Evolutionary conservation across 78 protist species (phyloP), one percentile per base, ranked within the genome.

Genomic region (Andalucia godoyi): DNA sequence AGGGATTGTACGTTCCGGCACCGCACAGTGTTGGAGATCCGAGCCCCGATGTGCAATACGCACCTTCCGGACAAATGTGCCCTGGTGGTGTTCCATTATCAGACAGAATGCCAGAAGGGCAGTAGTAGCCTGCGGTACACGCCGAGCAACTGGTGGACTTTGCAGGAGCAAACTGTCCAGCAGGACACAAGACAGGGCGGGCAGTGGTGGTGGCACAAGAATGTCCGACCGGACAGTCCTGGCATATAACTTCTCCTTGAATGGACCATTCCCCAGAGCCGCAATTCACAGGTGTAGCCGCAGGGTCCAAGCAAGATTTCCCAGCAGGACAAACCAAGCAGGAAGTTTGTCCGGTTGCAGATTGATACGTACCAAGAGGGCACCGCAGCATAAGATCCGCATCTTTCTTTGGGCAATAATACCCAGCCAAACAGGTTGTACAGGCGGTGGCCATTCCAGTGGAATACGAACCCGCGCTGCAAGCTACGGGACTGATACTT

Each of bases 1-100:
- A n/a, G n/a, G 61, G 40, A 4, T 25, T 52, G 57, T 52, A 45
- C 17, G 49, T 45, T 45, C 49, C 49, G 49, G 49, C 49, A 45
- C 27, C 27, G 49, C 49, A 45, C 17, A 17, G 49, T 45, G n/a
- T n/a, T n/a, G n/a, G n/a, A n/a, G n/a, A n/a, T n/a, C n/a, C n/a
- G n/a, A n/a, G n/a, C 23, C 66, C 69, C 27, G 39, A 37, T 21
- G 0, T 12, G 50, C 80, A 74, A 66, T 51, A 64, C 50, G 8
- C 7, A 3, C 79, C 79, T n/a, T 34, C 42, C 21, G 70, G 79
- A 46, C 79, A 73, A 9, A 39, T 38, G 10, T 2, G 4, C 39
- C 58, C 54, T n/a, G 37, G 57, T 12, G 76, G 65, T 3, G 65
- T 70, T n/a, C n/a, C n/a, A n/a, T n/a, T n/a, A n/a, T n/a, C n/a